A percentile compares a stretch with the other conserved stretches of the same genome.
These are phyloP conservation scores for Kodamaea fungicola DNA, from an alignment of 1,139 yeast species.

Conservation along the genomic window DNA sequence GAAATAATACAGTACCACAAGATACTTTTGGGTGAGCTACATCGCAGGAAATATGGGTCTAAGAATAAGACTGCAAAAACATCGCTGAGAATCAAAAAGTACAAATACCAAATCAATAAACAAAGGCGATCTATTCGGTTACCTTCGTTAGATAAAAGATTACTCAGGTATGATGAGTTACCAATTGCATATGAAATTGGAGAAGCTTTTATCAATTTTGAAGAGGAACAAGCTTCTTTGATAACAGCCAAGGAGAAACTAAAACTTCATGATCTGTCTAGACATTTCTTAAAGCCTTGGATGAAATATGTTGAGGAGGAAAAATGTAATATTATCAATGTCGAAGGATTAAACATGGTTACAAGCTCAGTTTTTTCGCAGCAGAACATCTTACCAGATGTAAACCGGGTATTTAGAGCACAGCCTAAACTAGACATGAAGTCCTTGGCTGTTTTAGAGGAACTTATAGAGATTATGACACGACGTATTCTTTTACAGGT, in stretches of 20 bases:
- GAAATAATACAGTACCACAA: slow-evolving; percentile 50
- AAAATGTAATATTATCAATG: slow-evolving; percentile 6
- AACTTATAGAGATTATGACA: slow-evolving; percentile 7
- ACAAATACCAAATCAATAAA: slow-evolving; percentile 5
- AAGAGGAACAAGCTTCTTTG: slow-evolving; percentile 39
- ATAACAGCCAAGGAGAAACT: slow-evolving; percentile 19
- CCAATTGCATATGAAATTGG: slow-evolving; percentile 58
- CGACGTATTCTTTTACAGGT: slow-evolving; percentile 7
- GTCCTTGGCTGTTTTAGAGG: slow-evolving; percentile 10
- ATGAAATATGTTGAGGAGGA: slow-evolving; percentile 4
- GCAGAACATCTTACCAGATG: slow-evolving; percentile 5
- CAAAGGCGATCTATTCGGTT: slow-evolving; percentile 10
- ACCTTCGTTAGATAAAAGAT: slow-evolving; percentile 9
- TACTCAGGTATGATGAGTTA: slow-evolving; percentile 37
- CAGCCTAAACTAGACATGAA: slow-evolving; percentile 7
- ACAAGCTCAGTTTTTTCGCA: slow-evolving; percentile 3
- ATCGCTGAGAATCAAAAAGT: slow-evolving; percentile 4
- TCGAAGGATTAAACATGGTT: slow-evolving; percentile 4
- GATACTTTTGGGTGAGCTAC: slow-evolving; percentile 26
- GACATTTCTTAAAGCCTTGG: slow-evolving; percentile 7
- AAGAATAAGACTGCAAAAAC: background rate
- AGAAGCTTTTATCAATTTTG: slow-evolving; percentile 42
- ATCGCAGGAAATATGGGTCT: slow-evolving; percentile 14
- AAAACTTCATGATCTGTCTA: slow-evolving; percentile 11
- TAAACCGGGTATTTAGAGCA: slow-evolving; percentile 1